Percentiles rank a stretch among this genome's conserved stretches.
Evolutionary conservation across 495 filamentous ascomycete genomes (phyloP).

Genomic region (Xylaria castorea): DNA sequence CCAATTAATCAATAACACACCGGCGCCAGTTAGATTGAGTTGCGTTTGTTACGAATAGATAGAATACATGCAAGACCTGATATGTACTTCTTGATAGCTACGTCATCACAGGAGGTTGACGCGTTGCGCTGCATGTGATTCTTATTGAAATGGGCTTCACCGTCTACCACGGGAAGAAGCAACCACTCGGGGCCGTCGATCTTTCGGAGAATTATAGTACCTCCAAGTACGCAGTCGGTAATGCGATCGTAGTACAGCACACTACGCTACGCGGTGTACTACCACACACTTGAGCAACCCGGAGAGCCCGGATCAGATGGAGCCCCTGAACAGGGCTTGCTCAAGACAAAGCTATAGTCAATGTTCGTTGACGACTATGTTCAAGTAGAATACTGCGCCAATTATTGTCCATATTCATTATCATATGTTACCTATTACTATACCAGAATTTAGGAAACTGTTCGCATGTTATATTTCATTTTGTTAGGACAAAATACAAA

Average conservation of each 20-base stretch:
- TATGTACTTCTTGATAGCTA: background rate
- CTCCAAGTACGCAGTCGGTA: background rate
- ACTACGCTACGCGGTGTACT: background rate
- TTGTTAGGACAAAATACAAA: background rate
- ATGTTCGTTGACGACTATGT: background rate
- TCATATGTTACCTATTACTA: too few relatives aligned
- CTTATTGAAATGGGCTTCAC: background rate
- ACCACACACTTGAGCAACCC: constrained; percentile 1
- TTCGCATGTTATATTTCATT: background rate
- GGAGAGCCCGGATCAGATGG: constrained; percentile 7
- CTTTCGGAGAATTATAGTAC: constrained; percentile 14
- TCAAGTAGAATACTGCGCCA: background rate
- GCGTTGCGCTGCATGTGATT: background rate
- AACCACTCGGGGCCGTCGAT: background rate
- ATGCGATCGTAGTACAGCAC: background rate
- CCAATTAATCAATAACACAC: background rate
- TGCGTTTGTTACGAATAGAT: background rate
- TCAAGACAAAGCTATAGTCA: background rate
- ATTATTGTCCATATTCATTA: background rate
- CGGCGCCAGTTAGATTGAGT: background rate
- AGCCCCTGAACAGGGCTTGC: constrained; percentile 14
- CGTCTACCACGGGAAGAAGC: background rate
- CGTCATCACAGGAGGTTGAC: background rate
- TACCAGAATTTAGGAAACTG: background rate
- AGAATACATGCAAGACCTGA: background rate